Conservation (phyloP, 352 stramenopile species). For the Phytophthora melonis region DNA sequence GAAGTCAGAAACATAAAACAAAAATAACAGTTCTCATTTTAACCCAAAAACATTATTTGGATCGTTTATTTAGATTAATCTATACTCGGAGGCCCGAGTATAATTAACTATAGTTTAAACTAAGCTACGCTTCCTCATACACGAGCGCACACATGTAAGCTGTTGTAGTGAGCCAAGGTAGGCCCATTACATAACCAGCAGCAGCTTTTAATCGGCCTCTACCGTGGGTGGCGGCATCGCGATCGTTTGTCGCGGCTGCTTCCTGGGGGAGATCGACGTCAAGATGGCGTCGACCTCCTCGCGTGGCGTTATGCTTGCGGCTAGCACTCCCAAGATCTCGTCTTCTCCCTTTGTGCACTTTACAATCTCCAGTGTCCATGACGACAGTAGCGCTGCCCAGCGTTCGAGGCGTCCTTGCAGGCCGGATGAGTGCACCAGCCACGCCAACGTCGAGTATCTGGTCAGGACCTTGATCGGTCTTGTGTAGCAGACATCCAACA, state of each 20-base stretch:
- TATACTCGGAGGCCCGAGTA: no score
- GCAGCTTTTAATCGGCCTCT: not conserved
- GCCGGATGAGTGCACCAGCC: slow-evolving; percentile 8
- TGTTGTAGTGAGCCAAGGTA: no score
- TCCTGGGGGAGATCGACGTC: slow-evolving; percentile 1
- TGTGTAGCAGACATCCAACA: not conserved
- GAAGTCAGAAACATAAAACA: no score
- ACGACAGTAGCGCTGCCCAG: not conserved
- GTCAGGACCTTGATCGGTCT: slow-evolving; percentile 6
- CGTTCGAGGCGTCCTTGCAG: not conserved
- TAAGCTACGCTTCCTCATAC: no score
- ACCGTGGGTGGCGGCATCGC: not conserved
- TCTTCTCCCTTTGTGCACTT: slow-evolving; percentile 13
- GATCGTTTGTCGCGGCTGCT: slow-evolving; percentile 3
- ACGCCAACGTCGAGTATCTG: slow-evolving; percentile 7
- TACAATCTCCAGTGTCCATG: slow-evolving; percentile 13
- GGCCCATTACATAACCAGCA: no score
- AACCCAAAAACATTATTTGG: no score
- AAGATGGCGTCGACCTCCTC: not conserved
- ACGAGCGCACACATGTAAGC: no score
- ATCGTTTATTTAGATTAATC: no score
- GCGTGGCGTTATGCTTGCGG: not conserved
- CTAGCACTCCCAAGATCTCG: not conserved
- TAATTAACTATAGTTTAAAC: no score
- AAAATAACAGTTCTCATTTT: no score